phyloP scores from a whole-genome alignment of 805 yeast species.

The Alloascoidea hylecoeti region DNA sequence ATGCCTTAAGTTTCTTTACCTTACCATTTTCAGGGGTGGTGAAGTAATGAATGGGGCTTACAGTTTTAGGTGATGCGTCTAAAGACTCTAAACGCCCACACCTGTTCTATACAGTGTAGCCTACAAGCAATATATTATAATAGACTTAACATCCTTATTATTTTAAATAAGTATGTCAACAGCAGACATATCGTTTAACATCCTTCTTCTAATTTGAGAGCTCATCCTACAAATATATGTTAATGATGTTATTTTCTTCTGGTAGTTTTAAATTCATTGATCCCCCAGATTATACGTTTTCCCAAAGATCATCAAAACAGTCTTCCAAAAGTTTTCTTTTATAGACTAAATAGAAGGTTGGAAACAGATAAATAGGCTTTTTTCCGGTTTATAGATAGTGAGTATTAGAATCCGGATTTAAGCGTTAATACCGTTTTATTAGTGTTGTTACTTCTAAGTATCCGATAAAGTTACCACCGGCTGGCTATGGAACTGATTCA shows the following conservation, averaged over 20 bases:
- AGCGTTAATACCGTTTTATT: slow-evolving; percentile 75
- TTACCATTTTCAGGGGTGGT: too few relatives aligned
- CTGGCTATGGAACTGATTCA: too few relatives aligned
- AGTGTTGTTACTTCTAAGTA: slow-evolving; percentile 85
- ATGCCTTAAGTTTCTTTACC: too few relatives aligned
- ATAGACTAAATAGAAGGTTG: slow-evolving; percentile 78
- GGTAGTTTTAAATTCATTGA: slow-evolving; percentile 90
- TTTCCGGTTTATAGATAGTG: too few relatives aligned
- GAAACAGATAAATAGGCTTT: slow-evolving; percentile 71
- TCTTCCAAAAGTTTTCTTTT: slow-evolving; percentile 79
- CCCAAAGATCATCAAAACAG: slow-evolving; percentile 83
- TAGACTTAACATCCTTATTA: too few relatives aligned
- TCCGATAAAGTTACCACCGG: neutral
- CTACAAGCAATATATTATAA: too few relatives aligned
- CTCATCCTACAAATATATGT: slow-evolving; percentile 86
- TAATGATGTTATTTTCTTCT: slow-evolving; percentile 74
- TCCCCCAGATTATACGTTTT: slow-evolving; percentile 72
- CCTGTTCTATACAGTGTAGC: too few relatives aligned
- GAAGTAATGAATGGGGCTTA: too few relatives aligned
- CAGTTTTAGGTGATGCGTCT: too few relatives aligned
- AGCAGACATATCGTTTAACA: slow-evolving; percentile 53
- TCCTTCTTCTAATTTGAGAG: slow-evolving; percentile 81
- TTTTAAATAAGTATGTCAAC: too few relatives aligned
- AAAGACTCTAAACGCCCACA: too few relatives aligned
- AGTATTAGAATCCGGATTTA: too few relatives aligned